Conservation (phyloP, 345 rosid genomes). For the Brassica juncea region DNA sequence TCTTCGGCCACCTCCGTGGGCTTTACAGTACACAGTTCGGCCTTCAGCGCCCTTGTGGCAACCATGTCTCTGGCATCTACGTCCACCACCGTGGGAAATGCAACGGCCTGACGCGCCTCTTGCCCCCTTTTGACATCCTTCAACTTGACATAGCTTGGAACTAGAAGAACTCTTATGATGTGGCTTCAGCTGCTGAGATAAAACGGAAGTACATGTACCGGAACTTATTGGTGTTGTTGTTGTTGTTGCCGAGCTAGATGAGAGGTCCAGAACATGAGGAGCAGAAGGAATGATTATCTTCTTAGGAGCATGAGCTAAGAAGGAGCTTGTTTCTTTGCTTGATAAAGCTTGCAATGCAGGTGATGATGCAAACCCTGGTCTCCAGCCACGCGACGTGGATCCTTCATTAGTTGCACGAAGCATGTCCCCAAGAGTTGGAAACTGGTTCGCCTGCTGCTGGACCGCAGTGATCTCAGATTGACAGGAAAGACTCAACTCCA, state of each 20-base stretch:
- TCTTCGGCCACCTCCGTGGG: slow-evolving; percentile 97
- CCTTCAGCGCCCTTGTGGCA: slow-evolving; percentile 99
- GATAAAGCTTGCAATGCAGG: slow-evolving; percentile 45
- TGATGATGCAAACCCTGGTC: slow-evolving; percentile 45
- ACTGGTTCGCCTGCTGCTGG: slow-evolving; percentile 42
- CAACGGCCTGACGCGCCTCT: slow-evolving; percentile 99
- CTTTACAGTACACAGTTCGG: slow-evolving; percentile 92
- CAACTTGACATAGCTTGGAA: slow-evolving; percentile 80
- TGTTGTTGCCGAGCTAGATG: slow-evolving; percentile 50
- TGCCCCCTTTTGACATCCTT: slow-evolving; percentile 98
- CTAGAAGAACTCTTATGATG: slow-evolving; percentile 55
- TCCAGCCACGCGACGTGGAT: slow-evolving; percentile 50
- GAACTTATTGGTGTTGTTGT: slow-evolving; percentile 65
- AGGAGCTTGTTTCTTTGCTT: slow-evolving; percentile 48
- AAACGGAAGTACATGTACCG: slow-evolving; percentile 81
- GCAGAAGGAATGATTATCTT: slow-evolving; percentile 40
- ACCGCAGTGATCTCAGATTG: slow-evolving; percentile 70
- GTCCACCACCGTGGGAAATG: slow-evolving; percentile 97
- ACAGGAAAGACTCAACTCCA: slow-evolving; percentile 70
- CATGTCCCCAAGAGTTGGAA: slow-evolving; percentile 50
- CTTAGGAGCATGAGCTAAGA: slow-evolving; percentile 46
- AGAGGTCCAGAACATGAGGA: slow-evolving; percentile 51
- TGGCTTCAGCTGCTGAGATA: slow-evolving; percentile 59
- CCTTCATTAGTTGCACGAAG: slow-evolving; percentile 54
- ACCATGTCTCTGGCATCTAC: slow-evolving; percentile 86